Percentiles rank a stretch among this genome's conserved stretches.
Conservation (phyloP, 257 asterid genomes). For the Przewalskia tangutica region DNA sequence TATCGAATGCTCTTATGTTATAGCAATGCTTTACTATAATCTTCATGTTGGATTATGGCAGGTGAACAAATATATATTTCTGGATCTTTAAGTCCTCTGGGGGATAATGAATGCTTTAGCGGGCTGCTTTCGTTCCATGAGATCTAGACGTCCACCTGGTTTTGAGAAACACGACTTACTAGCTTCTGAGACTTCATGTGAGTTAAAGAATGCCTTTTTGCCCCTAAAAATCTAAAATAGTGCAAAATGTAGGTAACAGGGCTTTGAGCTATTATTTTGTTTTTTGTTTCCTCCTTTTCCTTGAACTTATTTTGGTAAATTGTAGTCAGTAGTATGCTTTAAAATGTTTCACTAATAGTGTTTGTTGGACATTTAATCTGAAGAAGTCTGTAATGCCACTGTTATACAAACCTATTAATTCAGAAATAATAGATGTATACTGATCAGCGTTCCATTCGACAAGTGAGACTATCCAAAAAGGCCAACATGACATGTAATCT, state of each 20-base stretch:
- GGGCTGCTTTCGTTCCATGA: constrained; percentile 42
- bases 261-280: not conserved
- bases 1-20: not conserved
- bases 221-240: not conserved
- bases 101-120: not conserved
- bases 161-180: constrained; percentile 33
- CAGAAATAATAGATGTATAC: too few species aligned
- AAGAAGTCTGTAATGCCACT: not conserved
- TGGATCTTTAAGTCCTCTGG: not conserved
- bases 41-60: not conserved
- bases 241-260: not conserved
- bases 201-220: constrained; percentile 16
- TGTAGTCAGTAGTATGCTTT: not conserved
- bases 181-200: constrained; percentile 73
- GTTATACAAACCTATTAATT: too few species aligned
- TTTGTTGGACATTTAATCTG: not conserved
- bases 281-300: not conserved
- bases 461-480: not conserved
- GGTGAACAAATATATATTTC: not conserved
- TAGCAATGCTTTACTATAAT: not conserved
- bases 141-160: constrained; percentile 18
- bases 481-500: not conserved
- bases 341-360: not conserved
- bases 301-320: not conserved
- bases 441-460: not conserved